These are phyloP conservation scores for Quercus variabilis DNA, from an alignment of 306 rosid genomes.

Conservation along the genomic window DNA sequence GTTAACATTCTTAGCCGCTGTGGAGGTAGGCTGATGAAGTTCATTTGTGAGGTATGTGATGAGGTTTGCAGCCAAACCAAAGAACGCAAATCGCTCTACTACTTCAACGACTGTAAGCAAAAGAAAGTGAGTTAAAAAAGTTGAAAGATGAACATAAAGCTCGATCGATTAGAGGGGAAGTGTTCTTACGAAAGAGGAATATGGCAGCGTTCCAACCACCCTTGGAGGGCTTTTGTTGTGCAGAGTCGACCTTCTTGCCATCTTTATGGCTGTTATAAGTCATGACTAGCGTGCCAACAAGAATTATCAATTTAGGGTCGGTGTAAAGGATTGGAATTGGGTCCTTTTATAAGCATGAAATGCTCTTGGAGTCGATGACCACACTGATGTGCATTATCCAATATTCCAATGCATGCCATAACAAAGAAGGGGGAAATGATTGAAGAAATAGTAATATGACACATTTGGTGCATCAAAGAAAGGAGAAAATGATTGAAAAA, in stretches of 20 bases:
- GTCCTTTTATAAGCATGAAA: too few relatives aligned
- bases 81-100: constrained; percentile 45
- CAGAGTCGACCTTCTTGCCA: neutral
- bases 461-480: too few relatives aligned
- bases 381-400: too few relatives aligned
- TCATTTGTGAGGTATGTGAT: constrained; percentile 35
- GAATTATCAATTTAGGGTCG: too few relatives aligned
- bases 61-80: constrained; percentile 38
- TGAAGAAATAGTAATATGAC: too few relatives aligned
- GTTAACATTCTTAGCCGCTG: constrained; percentile 42
- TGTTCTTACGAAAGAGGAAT: constrained; percentile 31
- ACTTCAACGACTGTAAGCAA: constrained; percentile 38
- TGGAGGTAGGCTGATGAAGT: constrained; percentile 13
- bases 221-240: neutral
- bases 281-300: neutral
- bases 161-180: neutral
- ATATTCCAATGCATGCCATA: too few relatives aligned
- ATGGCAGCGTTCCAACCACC: constrained; percentile 29
- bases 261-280: neutral
- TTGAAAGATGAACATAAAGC: neutral
- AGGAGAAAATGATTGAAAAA: too few relatives aligned
- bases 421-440: too few relatives aligned
- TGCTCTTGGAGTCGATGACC: too few relatives aligned
- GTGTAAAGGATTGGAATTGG: too few relatives aligned
- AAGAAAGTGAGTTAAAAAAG: too few relatives aligned